Base-by-base conservation (phyloP, 73 alveolate species). In the Effrenium voratum region DNA sequence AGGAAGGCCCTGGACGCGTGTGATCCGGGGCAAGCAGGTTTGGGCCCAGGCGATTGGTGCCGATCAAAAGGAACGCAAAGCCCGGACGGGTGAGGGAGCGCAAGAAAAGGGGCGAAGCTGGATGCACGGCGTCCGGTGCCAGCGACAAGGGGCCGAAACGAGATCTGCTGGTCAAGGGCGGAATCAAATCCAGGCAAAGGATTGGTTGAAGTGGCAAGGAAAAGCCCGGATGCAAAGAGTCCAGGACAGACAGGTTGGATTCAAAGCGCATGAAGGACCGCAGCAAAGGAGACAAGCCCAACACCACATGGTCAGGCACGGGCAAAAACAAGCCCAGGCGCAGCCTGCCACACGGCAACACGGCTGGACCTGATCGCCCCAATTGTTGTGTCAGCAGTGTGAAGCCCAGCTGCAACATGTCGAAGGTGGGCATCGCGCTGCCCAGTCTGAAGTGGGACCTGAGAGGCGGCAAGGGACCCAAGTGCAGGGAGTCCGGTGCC, bases 401-500 rank as follows among this genome's bases (percentile, higher is more conserved):
- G 76, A 34, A 34, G 30, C 80, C 97, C 55, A 57, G 43, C 43
- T 66, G 75, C 8, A 90, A 50, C 76, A 68, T 36, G 75, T 90
- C 97, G 8, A 47, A 13, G 43, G 41, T 45, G 28, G 55, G 28
- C 87, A 36, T 2, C 24, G 59, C n/a, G 87, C 44, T 22, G 80
- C 41, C 98, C 49, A 75, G 34, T 30, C 92, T 13, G 49, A 34
- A 26, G 82, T 49, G 70, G 47, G 92, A 24, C 10, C 81, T 77
- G 63, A 43, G 68, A 16, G 45, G 63, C 47, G 38, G 5, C 30
- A 22, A 8, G 40, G 50, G 19, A 40, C 28, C 98, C 38, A 46
- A 19, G 57, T 72, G 43, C 66, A 92, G 47, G 68, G 28, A 76
- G 81, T 92, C 98, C 98, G 75, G 28, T 6, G 68, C 98, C 26